Conservation (phyloP, 1,284 basidiomycete genomes). For the Pholiota adiposa region DNA sequence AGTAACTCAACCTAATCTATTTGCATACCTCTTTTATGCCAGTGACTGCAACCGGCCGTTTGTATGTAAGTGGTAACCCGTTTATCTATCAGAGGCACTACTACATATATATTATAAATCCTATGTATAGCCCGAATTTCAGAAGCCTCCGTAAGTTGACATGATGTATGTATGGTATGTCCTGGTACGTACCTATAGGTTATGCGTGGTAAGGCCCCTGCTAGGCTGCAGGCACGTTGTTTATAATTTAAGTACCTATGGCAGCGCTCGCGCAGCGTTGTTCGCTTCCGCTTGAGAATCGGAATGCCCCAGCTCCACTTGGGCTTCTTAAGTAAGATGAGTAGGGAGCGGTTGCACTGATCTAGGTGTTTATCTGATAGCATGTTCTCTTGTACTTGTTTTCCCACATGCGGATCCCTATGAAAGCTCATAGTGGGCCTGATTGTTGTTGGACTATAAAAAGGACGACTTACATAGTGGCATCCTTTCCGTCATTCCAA, state of each 20-base stretch:
- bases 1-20: background rate
- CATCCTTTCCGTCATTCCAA: too few species aligned
- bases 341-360: background rate
- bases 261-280: background rate
- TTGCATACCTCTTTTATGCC: background rate
- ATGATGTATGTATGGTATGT: background rate
- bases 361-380: background rate
- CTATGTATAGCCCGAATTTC: background rate
- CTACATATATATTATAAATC: too few species aligned
- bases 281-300: slow-evolving; percentile 2
- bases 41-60: background rate
- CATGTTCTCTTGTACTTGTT: too few species aligned
- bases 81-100: background rate
- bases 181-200: background rate
- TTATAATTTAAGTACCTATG: background rate
- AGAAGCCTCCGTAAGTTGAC: background rate
- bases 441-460: too few species aligned
- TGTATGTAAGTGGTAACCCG: background rate
- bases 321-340: too few species aligned
- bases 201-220: background rate
- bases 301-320: background rate
- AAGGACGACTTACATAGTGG: too few species aligned
- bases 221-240: background rate
- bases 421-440: too few species aligned
- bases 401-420: background rate